phyloP scores from a whole-genome alignment of 768 basidiomycete species.

The Lactarius deliciosus region DNA sequence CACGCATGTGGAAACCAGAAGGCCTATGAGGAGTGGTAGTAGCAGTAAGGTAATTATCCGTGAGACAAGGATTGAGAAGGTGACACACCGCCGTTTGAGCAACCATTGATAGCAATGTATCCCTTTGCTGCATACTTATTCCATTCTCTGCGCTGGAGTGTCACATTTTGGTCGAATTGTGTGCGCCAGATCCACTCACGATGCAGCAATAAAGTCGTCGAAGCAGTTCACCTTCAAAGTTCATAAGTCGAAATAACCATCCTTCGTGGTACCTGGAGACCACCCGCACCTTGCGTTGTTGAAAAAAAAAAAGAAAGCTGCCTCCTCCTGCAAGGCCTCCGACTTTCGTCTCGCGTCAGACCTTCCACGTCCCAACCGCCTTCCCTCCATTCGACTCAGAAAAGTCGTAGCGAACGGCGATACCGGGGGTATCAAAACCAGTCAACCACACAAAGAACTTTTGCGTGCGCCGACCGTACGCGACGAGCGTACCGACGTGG shows the following conservation, averaged over 20 bases:
- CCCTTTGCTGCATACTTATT: conserved; percentile 66
- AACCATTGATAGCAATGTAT: conserved; percentile 76
- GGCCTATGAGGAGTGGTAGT: conserved; percentile 41
- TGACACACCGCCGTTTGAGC: conserved; percentile 71
- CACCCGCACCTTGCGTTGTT: conserved; percentile 61
- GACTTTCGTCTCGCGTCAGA: conserved; percentile 57
- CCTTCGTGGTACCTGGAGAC: not conserved
- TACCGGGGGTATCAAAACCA: conserved; percentile 73
- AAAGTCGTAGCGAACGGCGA: conserved; percentile 64
- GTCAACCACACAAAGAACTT: conserved; percentile 57
- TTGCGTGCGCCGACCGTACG: conserved; percentile 52
- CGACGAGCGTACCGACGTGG: conserved; percentile 62
- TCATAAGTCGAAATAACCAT: not conserved
- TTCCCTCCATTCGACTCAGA: conserved; percentile 30
- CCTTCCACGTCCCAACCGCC: conserved; percentile 54
- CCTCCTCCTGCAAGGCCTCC: conserved; percentile 55
- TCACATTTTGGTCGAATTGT: not conserved
- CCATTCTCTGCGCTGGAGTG: conserved; percentile 48
- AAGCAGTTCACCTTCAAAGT: conserved; percentile 62
- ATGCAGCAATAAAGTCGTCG: conserved; percentile 80
- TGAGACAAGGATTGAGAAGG: not conserved
- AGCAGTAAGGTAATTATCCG: not conserved
- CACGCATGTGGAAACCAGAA: conserved; percentile 79
- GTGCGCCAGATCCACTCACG: conserved; percentile 45
- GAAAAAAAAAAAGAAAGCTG: no score